Conservation (phyloP, 306 rosid species). For the Gynostemma pentaphyllum region DNA sequence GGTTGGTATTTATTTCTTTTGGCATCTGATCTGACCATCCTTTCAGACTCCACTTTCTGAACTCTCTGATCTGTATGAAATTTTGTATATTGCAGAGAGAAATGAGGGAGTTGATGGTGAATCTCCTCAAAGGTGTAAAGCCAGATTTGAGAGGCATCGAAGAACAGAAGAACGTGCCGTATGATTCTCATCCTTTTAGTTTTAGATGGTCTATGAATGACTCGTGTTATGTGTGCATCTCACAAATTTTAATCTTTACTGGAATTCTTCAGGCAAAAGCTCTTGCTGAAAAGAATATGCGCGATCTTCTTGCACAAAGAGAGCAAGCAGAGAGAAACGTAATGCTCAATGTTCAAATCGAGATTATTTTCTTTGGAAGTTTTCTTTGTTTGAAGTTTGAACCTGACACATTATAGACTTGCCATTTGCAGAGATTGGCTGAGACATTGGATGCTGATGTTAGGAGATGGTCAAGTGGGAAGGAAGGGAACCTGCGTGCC, state of each 20-base stretch:
- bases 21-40: constrained; percentile 2
- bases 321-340: constrained; percentile 91
- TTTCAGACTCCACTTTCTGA: constrained; percentile 18
- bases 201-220: not conserved
- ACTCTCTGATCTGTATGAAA: constrained; percentile 23
- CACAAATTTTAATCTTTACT: constrained; percentile 22
- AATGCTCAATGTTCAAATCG: constrained; percentile 3
- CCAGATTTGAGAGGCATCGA: constrained; percentile 81
- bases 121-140: constrained; percentile 92
- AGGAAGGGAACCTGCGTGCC: constrained; percentile 98
- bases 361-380: not conserved
- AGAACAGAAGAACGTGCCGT: constrained; percentile 95
- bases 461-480: constrained; percentile 95
- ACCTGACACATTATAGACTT: constrained; percentile 19
- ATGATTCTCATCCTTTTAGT: constrained; percentile 25
- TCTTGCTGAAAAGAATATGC: constrained; percentile 81
- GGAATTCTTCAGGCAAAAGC: constrained; percentile 62
- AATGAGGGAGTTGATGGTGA: constrained; percentile 64
- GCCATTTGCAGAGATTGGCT: constrained; percentile 69
- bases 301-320: constrained; percentile 70
- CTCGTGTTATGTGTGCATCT: constrained; percentile 7
- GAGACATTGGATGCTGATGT: constrained; percentile 96
- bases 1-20: constrained; percentile 2
- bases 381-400: constrained; percentile 15
- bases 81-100: constrained; percentile 44